Conservation (phyloP, 176 grass and related monocot species). For the Aegilops speltoides region DNA sequence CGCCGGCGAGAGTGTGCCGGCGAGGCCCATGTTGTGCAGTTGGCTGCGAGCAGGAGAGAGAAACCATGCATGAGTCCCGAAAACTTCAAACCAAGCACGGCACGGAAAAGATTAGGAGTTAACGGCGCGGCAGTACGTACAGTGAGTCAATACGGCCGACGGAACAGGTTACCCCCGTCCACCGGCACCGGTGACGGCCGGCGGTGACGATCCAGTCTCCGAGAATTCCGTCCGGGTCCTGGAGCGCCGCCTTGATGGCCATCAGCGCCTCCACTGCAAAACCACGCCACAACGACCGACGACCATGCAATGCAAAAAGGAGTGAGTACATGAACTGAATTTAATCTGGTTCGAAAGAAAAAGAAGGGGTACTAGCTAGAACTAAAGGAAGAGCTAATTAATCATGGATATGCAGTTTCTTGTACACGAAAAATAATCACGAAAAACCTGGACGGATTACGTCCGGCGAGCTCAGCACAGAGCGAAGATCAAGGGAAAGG, state of each 20-base stretch:
- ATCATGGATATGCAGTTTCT: not conserved
- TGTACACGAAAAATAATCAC: not conserved
- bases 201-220: slow-evolving; percentile 59
- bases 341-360: not conserved
- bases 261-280: slow-evolving; percentile 60
- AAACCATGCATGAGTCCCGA: not conserved
- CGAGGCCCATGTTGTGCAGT: slow-evolving; percentile 50
- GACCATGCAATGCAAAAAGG: not conserved
- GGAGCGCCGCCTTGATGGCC: slow-evolving; percentile 55
- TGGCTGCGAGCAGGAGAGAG: slow-evolving; percentile 35
- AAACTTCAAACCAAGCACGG: not conserved
- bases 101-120: not conserved
- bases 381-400: not conserved
- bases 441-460: not conserved
- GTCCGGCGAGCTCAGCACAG: not conserved
- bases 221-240: slow-evolving; percentile 54
- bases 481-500: not conserved
- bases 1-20: slow-evolving; percentile 56
- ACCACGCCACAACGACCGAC: not conserved
- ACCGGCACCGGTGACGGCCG: slow-evolving; percentile 61
- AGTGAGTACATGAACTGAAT: not conserved
- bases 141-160: slow-evolving; percentile 47
- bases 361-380: not conserved
- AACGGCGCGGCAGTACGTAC: slow-evolving; percentile 23
- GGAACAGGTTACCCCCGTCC: slow-evolving; percentile 64